Evolutionary conservation across 2,329 filamentous ascomycete genomes (phyloP), one percentile per base, ranked within the genome.

Genomic region (Exophiala sideris): DNA sequence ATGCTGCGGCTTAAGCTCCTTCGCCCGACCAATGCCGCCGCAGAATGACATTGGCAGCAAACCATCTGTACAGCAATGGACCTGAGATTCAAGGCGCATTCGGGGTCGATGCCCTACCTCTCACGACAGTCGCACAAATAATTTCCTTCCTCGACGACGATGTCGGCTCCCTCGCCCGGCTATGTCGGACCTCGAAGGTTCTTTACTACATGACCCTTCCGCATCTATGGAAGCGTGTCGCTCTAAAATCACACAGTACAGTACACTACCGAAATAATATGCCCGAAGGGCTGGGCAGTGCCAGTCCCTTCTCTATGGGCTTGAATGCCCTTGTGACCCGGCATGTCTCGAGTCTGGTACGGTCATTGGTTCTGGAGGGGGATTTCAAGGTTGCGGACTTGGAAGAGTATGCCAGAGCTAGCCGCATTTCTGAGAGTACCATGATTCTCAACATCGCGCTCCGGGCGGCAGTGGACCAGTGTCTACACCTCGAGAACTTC

Each of bases 191-290:
- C 48, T 84, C 79, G 57, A 76, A 81, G 11, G 74, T 85, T 38
- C 75, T 85, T 62, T 82, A 84, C 61, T 86, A 85, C 70, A 84
- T 86, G 80, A 75, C 79, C 33, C 71, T 85, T 2, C 82, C 83
- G 16, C 80, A 79, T 52, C 76, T 86, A 38, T 86, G 85, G 68
- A 74, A 76, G 65, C 68, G 71, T 33, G 76, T 85, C 49, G 78
- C 73, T 5, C 70, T 86, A 33, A 78, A 73, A 50, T 82, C 81
- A 6, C 83, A 85, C 65, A 71, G 77, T 46, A 76, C 78, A 36
- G 80, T 84, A 24, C 78, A 81, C 46, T 84, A 83, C 64, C 71
- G 76, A 56, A 56, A 79, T 61, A 80, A 82, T 47, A 65, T 76
- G 39, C 80, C 81, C 0, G 80, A 84, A 64, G 83, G 82, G 9